Base-by-base conservation (phyloP, 352 stramenopile species). In the Phytophthora sojae region DNA sequence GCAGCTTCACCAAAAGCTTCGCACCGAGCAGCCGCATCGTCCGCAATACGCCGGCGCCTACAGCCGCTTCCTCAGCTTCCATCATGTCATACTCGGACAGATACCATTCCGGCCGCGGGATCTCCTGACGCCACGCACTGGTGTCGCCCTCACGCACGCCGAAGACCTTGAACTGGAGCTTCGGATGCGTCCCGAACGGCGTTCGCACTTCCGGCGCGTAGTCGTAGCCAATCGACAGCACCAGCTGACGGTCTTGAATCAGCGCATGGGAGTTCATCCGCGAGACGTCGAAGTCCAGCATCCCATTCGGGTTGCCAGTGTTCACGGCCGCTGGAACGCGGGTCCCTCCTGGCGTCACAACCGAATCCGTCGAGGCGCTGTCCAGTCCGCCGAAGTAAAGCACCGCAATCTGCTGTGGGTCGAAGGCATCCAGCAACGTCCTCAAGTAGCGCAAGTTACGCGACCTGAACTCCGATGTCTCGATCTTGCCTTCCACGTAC, bases 361-460 rank as follows among this genome's bases (percentile, higher is more conserved):
- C 73, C 1, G 69, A 69, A 25, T 70, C 67, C 0, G 47, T 55
- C 19, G 72, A 85, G 1, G 70, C 63, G 25, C 45, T 73, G 6
- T 67, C 61, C 4, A 64, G 11, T 15, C 79, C 77, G 21, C 69
- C 70, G 12, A 76, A 83, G 50, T 91, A 91, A 4, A 95, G 55
- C 42, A 95, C 86, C 2, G 88, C 88, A 19, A 95, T 90, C 58
- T 95, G 88, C 45, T 93, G 81, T 6, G 88, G 86, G 26, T 94
- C 88, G 54, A 95, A 95, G 6, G 85, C 81, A 52, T 95, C 86
- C 29, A 95, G 53, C 19, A 95, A 59, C 21, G 77, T 88, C 4
- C 88, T 85, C 25, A 95, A 58, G 12, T 85, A 88, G 26, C 86
- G 86, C 56, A 95, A 63, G 47, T 95, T 95, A 32, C 80, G 78